phyloP scores from a whole-genome alignment of 2,329 filamentous ascomycete species.

The Lasiodiplodia sp. region DNA sequence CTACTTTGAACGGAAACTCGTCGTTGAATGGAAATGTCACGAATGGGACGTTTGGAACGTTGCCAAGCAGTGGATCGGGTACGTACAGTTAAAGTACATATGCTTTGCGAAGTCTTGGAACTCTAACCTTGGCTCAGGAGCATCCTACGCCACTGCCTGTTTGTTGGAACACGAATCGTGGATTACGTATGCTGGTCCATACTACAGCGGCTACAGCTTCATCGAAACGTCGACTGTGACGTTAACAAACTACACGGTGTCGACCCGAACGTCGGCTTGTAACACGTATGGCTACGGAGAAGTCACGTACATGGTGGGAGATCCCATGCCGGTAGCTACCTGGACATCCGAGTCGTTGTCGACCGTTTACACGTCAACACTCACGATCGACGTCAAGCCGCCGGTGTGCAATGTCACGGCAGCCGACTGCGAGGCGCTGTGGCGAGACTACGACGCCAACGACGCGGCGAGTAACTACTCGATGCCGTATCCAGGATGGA shows the following conservation, averaged over 20 bases:
- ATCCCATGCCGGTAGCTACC: conserved; percentile 7
- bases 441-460: not conserved
- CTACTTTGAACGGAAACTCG: not conserved
- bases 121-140: not conserved
- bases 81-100: not conserved
- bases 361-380: not conserved
- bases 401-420: conserved; percentile 12
- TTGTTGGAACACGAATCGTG: not conserved
- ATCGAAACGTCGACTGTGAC: not conserved
- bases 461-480: not conserved
- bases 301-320: conserved; percentile 9
- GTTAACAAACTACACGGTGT: conserved; percentile 16
- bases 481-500: not conserved
- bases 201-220: not conserved
- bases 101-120: not conserved
- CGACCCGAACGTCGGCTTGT: not conserved
- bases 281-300: not conserved
- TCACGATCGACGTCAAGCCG: not conserved
- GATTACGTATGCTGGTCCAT: not conserved
- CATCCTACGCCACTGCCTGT: conserved; percentile 7
- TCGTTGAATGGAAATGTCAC: not conserved
- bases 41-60: not conserved
- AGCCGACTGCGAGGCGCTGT: conserved; percentile 5
- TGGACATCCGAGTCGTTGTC: not conserved
- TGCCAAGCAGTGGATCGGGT: conserved; percentile 9